Evolutionary conservation across 169 alveolate species (phyloP).

Genomic region (Eimeria maxima): DNA sequence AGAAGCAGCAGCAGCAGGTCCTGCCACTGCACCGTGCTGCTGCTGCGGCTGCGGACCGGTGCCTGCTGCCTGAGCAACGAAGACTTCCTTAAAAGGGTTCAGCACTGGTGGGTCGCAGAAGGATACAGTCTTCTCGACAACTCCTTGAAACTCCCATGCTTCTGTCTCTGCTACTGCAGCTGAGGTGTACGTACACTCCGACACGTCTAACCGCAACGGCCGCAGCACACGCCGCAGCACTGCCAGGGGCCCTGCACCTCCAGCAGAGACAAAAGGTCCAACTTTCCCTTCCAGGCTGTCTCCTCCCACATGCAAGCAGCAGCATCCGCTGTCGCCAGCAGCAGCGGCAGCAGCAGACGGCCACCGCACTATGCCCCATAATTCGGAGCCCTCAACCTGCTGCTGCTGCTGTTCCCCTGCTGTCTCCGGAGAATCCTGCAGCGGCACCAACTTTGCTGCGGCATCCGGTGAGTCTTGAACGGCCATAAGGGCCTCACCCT

Average conservation of each 20-base stretch:
- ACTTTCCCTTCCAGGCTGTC: slow-evolving; percentile 40
- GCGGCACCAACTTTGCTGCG: slow-evolving; percentile 28
- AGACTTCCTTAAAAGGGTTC: slow-evolving; percentile 13
- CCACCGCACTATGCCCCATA: slow-evolving; percentile 55
- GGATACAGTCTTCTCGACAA: slow-evolving; percentile 11
- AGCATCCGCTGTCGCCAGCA: slow-evolving; percentile 43
- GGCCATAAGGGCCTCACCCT: slow-evolving; percentile 67
- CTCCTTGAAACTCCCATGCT: slow-evolving; percentile 65
- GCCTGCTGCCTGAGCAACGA: slow-evolving; percentile 55
- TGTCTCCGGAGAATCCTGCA: not conserved
- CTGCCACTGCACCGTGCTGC: not conserved
- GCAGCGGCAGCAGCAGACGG: slow-evolving; percentile 75
- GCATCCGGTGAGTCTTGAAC: slow-evolving; percentile 32
- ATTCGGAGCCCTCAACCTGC: slow-evolving; percentile 10
- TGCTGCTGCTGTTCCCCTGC: slow-evolving; percentile 54
- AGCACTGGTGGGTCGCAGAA: slow-evolving; percentile 30
- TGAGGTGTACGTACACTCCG: slow-evolving; percentile 56
- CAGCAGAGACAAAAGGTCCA: slow-evolving; percentile 34
- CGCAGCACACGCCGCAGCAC: slow-evolving; percentile 73
- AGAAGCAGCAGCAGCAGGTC: slow-evolving; percentile 13
- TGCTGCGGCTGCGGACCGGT: slow-evolving; percentile 26
- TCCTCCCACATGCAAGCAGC: slow-evolving; percentile 48
- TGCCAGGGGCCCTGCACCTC: slow-evolving; percentile 45
- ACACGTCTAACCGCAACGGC: slow-evolving; percentile 5
- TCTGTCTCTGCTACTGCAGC: slow-evolving; percentile 28